Evolutionary conservation across 2,329 filamentous ascomycete species (phyloP), one percentile per base, ranked within the genome.

Genomic region (Ceratocystis albifundus): DNA sequence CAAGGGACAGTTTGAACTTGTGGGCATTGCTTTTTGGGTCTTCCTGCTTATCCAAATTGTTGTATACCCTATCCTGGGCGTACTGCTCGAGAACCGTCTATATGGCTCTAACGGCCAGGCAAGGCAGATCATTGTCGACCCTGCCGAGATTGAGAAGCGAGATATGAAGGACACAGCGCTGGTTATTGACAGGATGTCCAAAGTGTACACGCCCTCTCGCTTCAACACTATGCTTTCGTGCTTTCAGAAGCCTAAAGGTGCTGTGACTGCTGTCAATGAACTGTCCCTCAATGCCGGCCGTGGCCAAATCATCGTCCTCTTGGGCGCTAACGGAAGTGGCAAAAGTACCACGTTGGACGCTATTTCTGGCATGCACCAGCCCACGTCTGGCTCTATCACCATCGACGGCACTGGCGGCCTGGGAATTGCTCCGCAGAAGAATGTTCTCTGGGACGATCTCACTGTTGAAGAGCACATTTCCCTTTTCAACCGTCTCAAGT

Each of bases 261-360:
- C 86, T 46, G 90, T 96, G 0, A 75, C 87, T n/a, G 92, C 92
- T 2, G 90, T 96, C 50, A 81, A 90, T 68, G 79, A 85, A 50
- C 77, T 96, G 46, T 87, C 81, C 64, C 78, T 96, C 61, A 81
- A 82, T 20, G 89, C 89, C 2, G 80, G 83, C 2, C 84, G 85
- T 69, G 92, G 92, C 0, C 87, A 96, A 71, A 96, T 96, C 64
- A 82, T 95, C 72, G 89, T 92, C 1, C 79, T 96, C 0, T 81
- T 96, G 0, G 92, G 92, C 46, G 90, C 91, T 4, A 96, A 96
- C 73, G 92, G 92, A 20, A 90, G 86, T 71, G 92, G 92, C 45
- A 96, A 96, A 74, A 91, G 87, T 65, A 96, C 92, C 0, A 96
- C 91, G 0, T 80, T 96, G 3, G 90, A 96, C 72, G 88, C 88